These are phyloP conservation scores for Saccharum officinarum DNA, from an alignment of 176 grass and related monocot genomes.

Conservation along the genomic window DNA sequence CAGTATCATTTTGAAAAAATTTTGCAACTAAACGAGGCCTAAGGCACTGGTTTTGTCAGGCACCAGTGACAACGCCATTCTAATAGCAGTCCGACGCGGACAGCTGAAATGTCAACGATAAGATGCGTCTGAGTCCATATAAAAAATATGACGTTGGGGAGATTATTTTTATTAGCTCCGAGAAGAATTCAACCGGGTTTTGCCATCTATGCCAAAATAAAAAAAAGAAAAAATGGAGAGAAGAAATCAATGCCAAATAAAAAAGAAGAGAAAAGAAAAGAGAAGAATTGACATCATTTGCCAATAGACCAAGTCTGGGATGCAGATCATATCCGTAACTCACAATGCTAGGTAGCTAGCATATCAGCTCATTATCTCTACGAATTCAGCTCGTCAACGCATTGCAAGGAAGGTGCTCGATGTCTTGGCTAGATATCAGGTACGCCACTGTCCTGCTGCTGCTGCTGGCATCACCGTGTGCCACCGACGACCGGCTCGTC, in stretches of 20 bases:
- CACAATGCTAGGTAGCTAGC: background rate
- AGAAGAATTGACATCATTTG: background rate
- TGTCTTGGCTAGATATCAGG: background rate
- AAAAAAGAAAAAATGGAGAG: background rate
- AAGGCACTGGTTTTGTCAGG: too few species aligned
- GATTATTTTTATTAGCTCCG: background rate
- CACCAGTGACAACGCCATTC: too few species aligned
- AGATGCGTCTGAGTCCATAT: background rate
- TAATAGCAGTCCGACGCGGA: background rate
- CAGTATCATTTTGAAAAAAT: too few species aligned
- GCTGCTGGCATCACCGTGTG: background rate
- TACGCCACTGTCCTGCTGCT: background rate
- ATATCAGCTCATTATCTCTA: background rate
- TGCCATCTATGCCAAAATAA: background rate
- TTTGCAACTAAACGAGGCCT: too few species aligned
- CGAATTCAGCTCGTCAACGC: background rate
- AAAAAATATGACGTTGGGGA: background rate
- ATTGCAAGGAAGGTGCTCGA: background rate
- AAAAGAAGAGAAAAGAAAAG: too few species aligned
- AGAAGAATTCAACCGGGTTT: background rate
- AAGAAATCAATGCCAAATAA: background rate
- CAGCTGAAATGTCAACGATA: background rate
- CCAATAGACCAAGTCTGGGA: background rate
- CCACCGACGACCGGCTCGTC: background rate
- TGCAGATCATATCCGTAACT: background rate